Evolutionary conservation across 2,329 filamentous ascomycete species (phyloP), one percentile per base, ranked within the genome.

Genomic region (Aspergillus amoenus): DNA sequence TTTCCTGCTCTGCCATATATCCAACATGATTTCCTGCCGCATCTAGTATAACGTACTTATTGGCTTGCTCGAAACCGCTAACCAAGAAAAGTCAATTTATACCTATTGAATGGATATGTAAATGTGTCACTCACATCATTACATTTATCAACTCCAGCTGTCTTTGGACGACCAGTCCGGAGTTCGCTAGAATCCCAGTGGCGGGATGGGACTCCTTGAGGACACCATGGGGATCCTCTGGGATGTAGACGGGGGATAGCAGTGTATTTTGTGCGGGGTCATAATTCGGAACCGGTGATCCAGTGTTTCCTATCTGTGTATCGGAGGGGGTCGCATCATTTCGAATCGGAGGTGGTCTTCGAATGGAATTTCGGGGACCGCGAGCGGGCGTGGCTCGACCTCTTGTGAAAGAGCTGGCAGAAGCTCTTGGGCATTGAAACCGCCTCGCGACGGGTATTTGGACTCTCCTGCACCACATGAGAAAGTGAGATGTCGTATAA

Each of bases 121-220:
- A 5, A 13, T 34, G 8, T 5, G 39, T 8, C 17, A 70, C 74
- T 65, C 56, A 78, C 69, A 87, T 73, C 65, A 88, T 78, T 9
- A 88, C 76, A 69, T 87, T 88, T 82, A 87, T 85, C 75, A 87
- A 80, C 66, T 88, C 85, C 27, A 88, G 66, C 64, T 88, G 84
- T 32, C 85, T 76, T 62, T 87, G 84, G 9, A 88, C 79, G 6
- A 88, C 81, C 44, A 88, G 75, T 8, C 83, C 81, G 2, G 84
- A 86, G 65, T 88, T 86, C 43, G 81, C 78, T 18, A 88, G 74
- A 18, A 88, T 76, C 7, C 77, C 75, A 53, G 80, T 78, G 1
- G 84, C 83, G 0, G 85, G 85, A 62, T 88, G 85, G 2, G 73
- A 77, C 43, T 79, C 74, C 63, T 81, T 84, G 24, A 88, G 80